These are phyloP conservation scores for Fonsecaea multimorphosa DNA, from an alignment of 2,329 filamentous ascomycete species.

Conservation along the genomic window DNA sequence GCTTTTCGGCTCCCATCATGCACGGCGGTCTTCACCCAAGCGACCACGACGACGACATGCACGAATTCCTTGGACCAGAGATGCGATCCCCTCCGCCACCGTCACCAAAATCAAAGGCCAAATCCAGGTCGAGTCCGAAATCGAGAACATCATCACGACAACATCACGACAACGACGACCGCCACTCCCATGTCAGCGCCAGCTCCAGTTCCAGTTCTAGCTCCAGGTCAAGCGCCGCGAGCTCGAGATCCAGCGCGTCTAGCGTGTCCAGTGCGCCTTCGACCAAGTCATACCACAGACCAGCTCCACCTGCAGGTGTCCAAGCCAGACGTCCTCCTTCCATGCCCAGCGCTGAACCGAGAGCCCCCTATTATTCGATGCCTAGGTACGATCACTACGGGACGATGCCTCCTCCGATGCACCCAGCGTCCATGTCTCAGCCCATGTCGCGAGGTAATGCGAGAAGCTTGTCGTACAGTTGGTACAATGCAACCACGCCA, in stretches of 20 bases:
- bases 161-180: conserved; percentile 11
- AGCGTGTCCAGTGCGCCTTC: conserved; percentile 1
- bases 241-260: conserved; percentile 17
- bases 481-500: conserved; percentile 36
- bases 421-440: too few species aligned
- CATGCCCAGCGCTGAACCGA: not conserved
- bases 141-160: not conserved
- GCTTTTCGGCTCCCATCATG: conserved; percentile 25
- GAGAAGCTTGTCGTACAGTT: conserved; percentile 33
- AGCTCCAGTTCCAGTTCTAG: not conserved
- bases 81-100: not conserved
- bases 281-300: conserved; percentile 12
- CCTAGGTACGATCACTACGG: conserved; percentile 8
- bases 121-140: conserved; percentile 5
- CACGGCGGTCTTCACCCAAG: conserved; percentile 2
- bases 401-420: conserved; percentile 2
- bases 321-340: not conserved
- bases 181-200: not conserved
- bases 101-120: not conserved
- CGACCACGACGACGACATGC: conserved; percentile 15
- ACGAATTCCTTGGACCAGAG: not conserved
- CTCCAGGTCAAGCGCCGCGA: conserved; percentile 9
- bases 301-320: not conserved
- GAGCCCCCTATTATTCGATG: not conserved
- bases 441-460: conserved; percentile 13